phyloP scores from a whole-genome alignment of 164 flowering plant species.

The Annona squamosa region DNA sequence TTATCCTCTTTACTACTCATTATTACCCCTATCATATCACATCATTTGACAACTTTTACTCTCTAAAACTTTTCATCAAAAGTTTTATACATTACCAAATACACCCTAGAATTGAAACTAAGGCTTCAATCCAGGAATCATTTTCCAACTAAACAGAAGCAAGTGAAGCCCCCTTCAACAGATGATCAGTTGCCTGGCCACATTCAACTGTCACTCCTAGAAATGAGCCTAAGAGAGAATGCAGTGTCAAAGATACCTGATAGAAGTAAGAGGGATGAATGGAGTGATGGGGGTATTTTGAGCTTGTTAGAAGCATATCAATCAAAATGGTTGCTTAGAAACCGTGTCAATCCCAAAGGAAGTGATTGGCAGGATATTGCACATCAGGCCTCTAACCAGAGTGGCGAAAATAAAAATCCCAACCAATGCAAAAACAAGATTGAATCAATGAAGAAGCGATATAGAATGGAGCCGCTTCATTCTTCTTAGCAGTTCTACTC shows the following conservation, averaged over 20 bases:
- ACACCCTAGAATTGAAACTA: no score
- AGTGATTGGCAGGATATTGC: slow-evolving; percentile 26
- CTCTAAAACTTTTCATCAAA: no score
- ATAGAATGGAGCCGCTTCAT: slow-evolving; percentile 13
- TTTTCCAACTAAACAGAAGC: background rate
- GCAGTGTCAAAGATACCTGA: slow-evolving; percentile 4
- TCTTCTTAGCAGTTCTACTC: slow-evolving; percentile 20
- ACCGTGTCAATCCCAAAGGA: slow-evolving; percentile 22
- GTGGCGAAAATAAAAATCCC: slow-evolving; percentile 12
- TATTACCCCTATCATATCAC: no score
- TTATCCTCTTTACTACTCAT: no score
- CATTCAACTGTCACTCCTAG: background rate
- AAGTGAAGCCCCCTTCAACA: background rate
- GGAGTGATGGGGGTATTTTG: slow-evolving; percentile 24
- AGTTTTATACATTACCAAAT: no score
- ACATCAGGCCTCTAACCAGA: slow-evolving; percentile 14
- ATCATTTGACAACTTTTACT: no score
- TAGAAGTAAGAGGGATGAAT: slow-evolving; percentile 24
- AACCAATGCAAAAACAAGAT: slow-evolving; percentile 28
- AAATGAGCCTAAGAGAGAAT: slow-evolving; percentile 6
- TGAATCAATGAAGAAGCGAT: slow-evolving; percentile 26
- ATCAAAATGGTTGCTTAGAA: slow-evolving; percentile 22
- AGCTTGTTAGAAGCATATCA: slow-evolving; percentile 18
- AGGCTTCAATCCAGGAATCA: background rate
- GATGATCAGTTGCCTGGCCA: background rate